Percentiles rank a stretch among this genome's conserved stretches.
These are phyloP conservation scores for Pseudognaphalium luteoalbum DNA, from an alignment of 129 eudicot species.

Conservation along the genomic window DNA sequence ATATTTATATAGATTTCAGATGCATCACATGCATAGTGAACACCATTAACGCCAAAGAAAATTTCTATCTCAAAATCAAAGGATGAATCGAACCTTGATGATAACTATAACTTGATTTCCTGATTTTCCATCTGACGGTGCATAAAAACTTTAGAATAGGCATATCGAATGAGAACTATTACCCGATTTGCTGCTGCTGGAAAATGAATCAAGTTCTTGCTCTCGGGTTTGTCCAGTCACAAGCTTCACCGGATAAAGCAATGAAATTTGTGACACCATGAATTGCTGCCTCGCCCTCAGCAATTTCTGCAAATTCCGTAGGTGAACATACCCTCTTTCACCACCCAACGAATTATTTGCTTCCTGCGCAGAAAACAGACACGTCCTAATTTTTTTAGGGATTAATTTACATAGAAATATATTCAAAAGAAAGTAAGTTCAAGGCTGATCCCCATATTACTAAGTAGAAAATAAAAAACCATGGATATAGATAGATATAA, in stretches of 20 bases:
- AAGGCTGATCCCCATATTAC: background rate
- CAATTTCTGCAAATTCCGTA: slow-evolving; percentile 59
- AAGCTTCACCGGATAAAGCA: slow-evolving; percentile 85
- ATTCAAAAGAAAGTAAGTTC: background rate
- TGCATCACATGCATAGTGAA: background rate
- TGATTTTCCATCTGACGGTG: background rate
- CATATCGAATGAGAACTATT: slow-evolving; percentile 13
- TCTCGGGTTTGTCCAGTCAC: slow-evolving; percentile 59
- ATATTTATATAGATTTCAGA: background rate
- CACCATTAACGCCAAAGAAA: slow-evolving; percentile 6
- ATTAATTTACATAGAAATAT: background rate
- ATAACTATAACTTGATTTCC: slow-evolving; percentile 1
- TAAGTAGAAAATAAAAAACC: background rate
- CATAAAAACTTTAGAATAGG: background rate
- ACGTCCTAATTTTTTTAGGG: background rate
- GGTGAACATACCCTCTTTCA: slow-evolving; percentile 64
- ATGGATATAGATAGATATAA: background rate
- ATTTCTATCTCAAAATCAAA: slow-evolving; percentile 8
- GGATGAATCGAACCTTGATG: slow-evolving; percentile 3
- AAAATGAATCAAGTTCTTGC: slow-evolving; percentile 87
- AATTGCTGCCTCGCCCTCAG: slow-evolving; percentile 75
- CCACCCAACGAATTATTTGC: slow-evolving; percentile 67
- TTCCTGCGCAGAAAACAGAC: slow-evolving; percentile 47
- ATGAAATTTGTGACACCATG: slow-evolving; percentile 83
- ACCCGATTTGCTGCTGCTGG: slow-evolving; percentile 64